These are phyloP conservation scores for Hysterangium stoloniferum DNA, from an alignment of 768 basidiomycete genomes.

Conservation along the genomic window DNA sequence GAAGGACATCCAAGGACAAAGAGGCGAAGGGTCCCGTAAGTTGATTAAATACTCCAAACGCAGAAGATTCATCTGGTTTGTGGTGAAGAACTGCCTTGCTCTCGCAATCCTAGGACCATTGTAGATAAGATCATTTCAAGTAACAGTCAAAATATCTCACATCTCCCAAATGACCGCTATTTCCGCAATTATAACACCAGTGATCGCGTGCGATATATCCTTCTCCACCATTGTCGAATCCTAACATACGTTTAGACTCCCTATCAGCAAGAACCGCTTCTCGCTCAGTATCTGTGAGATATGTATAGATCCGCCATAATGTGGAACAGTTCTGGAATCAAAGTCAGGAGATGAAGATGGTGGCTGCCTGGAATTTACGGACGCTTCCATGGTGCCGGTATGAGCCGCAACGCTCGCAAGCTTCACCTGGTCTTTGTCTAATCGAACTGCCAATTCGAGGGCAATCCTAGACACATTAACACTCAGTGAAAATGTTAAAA, in stretches of 20 bases:
- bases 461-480: conserved; percentile 2
- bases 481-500: neutral
- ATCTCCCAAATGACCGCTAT: conserved; percentile 68
- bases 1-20: conserved; percentile 22
- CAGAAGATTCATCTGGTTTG: conserved; percentile 47
- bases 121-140: neutral
- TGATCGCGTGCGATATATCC: conserved; percentile 65
- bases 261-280: conserved; percentile 36
- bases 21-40: conserved; percentile 60
- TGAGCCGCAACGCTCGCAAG: conserved; percentile 68
- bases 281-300: conserved; percentile 50
- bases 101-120: conserved; percentile 48
- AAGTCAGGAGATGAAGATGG: neutral
- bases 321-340: conserved; percentile 68
- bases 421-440: conserved; percentile 48
- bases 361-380: conserved; percentile 15
- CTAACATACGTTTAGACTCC: conserved; percentile 39
- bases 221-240: conserved; percentile 65
- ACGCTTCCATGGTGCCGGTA: conserved; percentile 58
- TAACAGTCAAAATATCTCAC: conserved; percentile 34
- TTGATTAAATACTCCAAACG: conserved; percentile 57
- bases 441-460: conserved; percentile 32
- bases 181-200: conserved; percentile 82
- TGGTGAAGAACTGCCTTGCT: conserved; percentile 34
- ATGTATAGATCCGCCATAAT: conserved; percentile 74